Base-by-base conservation (phyloP, 208 protist species). In the Tritrichomonas foetus region DNA sequence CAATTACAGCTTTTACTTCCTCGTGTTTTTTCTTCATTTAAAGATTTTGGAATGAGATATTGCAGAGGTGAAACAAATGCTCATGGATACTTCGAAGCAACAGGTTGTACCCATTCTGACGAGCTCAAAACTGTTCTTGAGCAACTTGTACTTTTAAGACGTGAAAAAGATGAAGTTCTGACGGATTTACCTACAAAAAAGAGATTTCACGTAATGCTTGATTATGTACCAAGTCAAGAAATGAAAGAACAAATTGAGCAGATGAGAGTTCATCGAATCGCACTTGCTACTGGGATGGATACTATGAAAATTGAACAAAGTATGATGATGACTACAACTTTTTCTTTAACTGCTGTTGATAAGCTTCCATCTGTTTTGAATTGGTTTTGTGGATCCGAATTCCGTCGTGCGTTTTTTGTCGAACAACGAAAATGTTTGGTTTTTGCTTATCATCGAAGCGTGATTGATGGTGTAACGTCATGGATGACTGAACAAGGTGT, bases 81-180 rank as follows among this genome's bases (percentile, higher is more conserved):
- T n/a, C 92, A 33, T 36, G 94, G 94, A 11, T 20, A 55, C 9
- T 94, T 44, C 25, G 25, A 82, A n/a, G n/a, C 72, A 47, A 61
- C 74, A 27, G 94, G 94, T 20, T 64, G 57, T 36, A 74, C 50
- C 3, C 93, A 95, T 93, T n/a, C 72, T 30, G 93, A 93, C 20
- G 94, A 95, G 39, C 47, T 95, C 3, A 93, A 95, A 69, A 64
- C 53, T 41, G 13, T 93, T 1, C 94, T 95, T 16, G 64, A 93
- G n/a, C 30, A 50, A 27, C 2, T 64, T 22, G 9, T 95, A 36
- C 93, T 95, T 93, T 75, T 95, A 66, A 75, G 95, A 36, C 50
- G 95, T 0, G 55, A 95, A 39, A 95, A 95, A 74, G 94, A 95
- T 11, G 95, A 95, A 20, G 95, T 95, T 22, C 49, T 95, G 27